Base-by-base conservation (phyloP, 177 flowering plant species). In the Vitis hybrid region DNA sequence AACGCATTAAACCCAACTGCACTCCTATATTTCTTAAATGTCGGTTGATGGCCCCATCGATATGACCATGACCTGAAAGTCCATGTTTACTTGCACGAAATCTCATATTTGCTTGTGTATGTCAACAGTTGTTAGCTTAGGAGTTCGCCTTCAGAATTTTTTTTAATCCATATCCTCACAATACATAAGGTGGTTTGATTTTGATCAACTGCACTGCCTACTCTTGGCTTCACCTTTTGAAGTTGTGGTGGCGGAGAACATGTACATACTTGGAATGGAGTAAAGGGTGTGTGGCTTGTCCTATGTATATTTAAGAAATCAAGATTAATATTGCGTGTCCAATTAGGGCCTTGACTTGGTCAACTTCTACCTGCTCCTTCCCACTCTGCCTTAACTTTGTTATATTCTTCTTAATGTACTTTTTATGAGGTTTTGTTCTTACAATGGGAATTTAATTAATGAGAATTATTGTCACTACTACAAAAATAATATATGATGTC, bases 181-280 rank as follows among this genome's bases (percentile, higher is more conserved):
- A 8, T 51, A 13, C 52, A 60, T 1, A 15, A 45, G 62, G 71
- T 75, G 67, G 78, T 73, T 72, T 55, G 73, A 45, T 61, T 70
- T 85, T 76, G 86, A 76, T 85, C 76, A 85, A 78, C 88, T 45
- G 70, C 77, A 71, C 75, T 65, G 69, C 84, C 87, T 78, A 84
- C 76, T 18, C 19, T 18, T 18, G 19, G 19, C 19, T 5, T 18
- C 55, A 12, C 20, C n/a, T 64, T 11, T 61, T 39, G 45, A 39
- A 39, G 7, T n/a, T 60, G 39, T 22, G 22, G 65, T 61, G 50
- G 64, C 9, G 56, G 56, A 26, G 29, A 26, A 26, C 29, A 26
- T 26, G 29, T 26, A 26, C 29, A 26, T 26, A 39, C 45, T 39
- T 39, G 45, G 45, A 39, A 39, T 39, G 7, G 8, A 39, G 8